A percentile compares a stretch with the other conserved stretches of the same genome.
These are phyloP conservation scores for Jacaranda mimosifolia DNA, from an alignment of 257 asterid species.

Conservation along the genomic window DNA sequence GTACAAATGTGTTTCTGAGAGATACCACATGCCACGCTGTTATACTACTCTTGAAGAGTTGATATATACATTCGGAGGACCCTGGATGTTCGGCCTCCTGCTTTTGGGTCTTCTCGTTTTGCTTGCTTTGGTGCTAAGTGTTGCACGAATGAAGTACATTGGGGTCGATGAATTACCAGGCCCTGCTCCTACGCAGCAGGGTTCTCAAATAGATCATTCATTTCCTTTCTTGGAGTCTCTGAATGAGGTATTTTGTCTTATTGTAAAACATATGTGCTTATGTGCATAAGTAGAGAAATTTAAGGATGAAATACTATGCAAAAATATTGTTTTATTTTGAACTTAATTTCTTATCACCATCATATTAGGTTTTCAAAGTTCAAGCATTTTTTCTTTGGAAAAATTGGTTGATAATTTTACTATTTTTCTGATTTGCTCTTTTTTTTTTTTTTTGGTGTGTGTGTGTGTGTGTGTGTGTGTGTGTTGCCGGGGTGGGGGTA, in stretches of 20 bases:
- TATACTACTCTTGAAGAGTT: constrained; percentile 97
- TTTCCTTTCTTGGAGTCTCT: constrained; percentile 98
- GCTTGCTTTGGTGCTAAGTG: constrained; percentile 95
- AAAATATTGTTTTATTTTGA: too few relatives aligned
- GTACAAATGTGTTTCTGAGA: constrained; percentile 83
- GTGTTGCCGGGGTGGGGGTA: too few relatives aligned
- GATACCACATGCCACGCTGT: constrained; percentile 97
- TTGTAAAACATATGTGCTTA: too few relatives aligned
- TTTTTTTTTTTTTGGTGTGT: too few relatives aligned
- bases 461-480: too few relatives aligned
- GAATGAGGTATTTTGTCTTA: constrained; percentile 70
- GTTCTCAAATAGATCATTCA: constrained; percentile 97
- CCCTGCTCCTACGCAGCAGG: constrained; percentile 92
- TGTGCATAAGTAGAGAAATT: too few relatives aligned
- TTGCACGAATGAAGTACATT: constrained; percentile 95
- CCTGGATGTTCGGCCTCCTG: constrained; percentile 96
- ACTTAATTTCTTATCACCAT: too few relatives aligned
- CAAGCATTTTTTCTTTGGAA: too few relatives aligned
- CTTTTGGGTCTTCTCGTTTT: constrained; percentile 87
- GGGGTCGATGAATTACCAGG: constrained; percentile 96
- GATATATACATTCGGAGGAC: constrained; percentile 98
- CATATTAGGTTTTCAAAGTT: too few relatives aligned
- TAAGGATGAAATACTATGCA: too few relatives aligned
- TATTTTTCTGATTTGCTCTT: too few relatives aligned
- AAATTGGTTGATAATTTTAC: too few relatives aligned